These are phyloP conservation scores for Nemania abortiva DNA, from an alignment of 2,329 filamentous ascomycete species.

Conservation along the genomic window DNA sequence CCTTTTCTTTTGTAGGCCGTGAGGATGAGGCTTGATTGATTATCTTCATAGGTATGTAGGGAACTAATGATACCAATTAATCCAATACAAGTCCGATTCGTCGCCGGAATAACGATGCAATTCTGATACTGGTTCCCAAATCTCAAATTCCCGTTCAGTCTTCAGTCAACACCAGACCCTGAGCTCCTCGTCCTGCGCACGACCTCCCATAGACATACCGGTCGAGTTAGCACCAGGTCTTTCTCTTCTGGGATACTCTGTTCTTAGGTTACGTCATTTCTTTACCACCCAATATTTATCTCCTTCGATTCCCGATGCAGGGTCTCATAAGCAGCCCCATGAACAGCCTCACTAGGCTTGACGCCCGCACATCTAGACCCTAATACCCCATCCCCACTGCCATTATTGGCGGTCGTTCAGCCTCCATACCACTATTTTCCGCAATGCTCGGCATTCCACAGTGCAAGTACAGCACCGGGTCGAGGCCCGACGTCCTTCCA, in stretches of 20 bases:
- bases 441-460: slow-evolving; percentile 10
- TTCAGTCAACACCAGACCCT: slow-evolving; percentile 4
- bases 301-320: slow-evolving; percentile 29
- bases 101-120: slow-evolving; percentile 24
- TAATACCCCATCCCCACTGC: not conserved
- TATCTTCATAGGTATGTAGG: slow-evolving; percentile 20
- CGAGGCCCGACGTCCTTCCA: slow-evolving; percentile 7
- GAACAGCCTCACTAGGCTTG: slow-evolving; percentile 17
- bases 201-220: not conserved
- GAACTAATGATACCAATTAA: slow-evolving; percentile 42
- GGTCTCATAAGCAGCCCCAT: slow-evolving; percentile 40
- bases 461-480: not conserved
- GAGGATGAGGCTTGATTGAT: slow-evolving; percentile 4
- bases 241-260: not conserved
- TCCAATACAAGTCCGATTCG: slow-evolving; percentile 34
- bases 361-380: not conserved
- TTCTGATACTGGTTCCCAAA: slow-evolving; percentile 19
- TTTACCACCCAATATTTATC: slow-evolving; percentile 29
- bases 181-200: not conserved
- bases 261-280: slow-evolving; percentile 6
- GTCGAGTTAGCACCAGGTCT: not conserved
- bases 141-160: slow-evolving; percentile 13
- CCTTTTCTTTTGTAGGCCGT: slow-evolving; percentile 7
- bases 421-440: not conserved
- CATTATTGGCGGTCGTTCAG: not conserved